Conservation (phyloP, 2,329 filamentous ascomycete species). For the Penicillium rolfsii region DNA sequence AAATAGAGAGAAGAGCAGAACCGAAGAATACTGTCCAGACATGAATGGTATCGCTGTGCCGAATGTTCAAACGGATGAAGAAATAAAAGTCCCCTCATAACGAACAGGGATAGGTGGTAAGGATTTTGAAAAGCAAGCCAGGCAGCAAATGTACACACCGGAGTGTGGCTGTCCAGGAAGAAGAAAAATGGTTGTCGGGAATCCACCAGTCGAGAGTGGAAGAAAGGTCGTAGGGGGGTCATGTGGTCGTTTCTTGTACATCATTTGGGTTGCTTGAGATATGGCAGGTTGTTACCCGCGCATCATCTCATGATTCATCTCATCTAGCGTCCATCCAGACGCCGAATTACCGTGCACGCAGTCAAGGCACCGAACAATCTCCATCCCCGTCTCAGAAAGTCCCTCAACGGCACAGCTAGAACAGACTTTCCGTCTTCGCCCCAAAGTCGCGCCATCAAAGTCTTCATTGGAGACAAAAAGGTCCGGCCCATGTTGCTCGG, state of each 20-base stretch:
- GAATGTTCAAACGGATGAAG: neutral
- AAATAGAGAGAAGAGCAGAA: neutral
- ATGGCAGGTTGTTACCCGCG: slow-evolving; percentile 7
- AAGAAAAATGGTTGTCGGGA: neutral
- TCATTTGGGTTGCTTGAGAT: neutral
- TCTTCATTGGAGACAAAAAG: slow-evolving; percentile 6
- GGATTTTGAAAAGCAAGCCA: neutral
- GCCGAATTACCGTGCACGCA: slow-evolving; percentile 34
- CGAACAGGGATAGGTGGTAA: neutral
- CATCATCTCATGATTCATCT: slow-evolving; percentile 20
- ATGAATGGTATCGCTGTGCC: slow-evolving; percentile 4
- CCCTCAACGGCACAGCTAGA: slow-evolving; percentile 47
- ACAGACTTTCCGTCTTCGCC: slow-evolving; percentile 40
- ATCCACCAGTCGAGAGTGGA: neutral
- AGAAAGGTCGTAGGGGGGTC: neutral
- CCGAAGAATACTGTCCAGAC: neutral
- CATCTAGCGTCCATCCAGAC: slow-evolving; percentile 23
- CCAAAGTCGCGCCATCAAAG: neutral
- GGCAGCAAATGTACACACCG: slow-evolving; percentile 5
- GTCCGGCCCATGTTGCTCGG: slow-evolving; percentile 4
- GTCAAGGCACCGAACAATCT: slow-evolving; percentile 44
- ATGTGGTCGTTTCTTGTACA: slow-evolving; percentile 10
- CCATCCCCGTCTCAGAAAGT: slow-evolving; percentile 40
- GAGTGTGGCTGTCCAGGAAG: neutral
- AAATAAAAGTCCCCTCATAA: neutral